Base-by-base conservation (phyloP, 1,139 yeast genomes). In the Groenewaldozyma auringiensis region DNA sequence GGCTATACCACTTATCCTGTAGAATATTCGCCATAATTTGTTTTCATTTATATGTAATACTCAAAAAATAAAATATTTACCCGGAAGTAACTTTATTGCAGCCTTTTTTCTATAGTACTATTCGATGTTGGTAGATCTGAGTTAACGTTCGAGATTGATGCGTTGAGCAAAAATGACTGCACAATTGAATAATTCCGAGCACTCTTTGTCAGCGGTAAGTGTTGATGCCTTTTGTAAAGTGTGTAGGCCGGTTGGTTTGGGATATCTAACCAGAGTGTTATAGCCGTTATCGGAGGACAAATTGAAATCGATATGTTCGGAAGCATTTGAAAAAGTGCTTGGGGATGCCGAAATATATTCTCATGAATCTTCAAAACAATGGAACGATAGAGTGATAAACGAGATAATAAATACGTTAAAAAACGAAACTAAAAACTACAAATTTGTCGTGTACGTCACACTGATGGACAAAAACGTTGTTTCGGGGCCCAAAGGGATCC, bases 1-100 rank as follows among this genome's bases (percentile, higher is more conserved):
- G 72, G 72, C 11, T 69, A 67, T 52, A 58, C 57, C n/a, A 67
- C 62, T 47, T 64, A 60, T 56, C 31, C 37, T 16, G 33, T 20
- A 21, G 18, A 25, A 25, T 25, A 25, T 25, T 25, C 29, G 9
- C 29, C 29, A n/a, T n/a, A n/a, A n/a, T n/a, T n/a, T n/a, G n/a
- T n/a, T n/a, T n/a, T n/a, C n/a, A n/a, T n/a, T n/a, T n/a, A n/a
- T n/a, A n/a, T n/a, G n/a, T n/a, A n/a, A n/a, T n/a, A n/a, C n/a
- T n/a, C n/a, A n/a, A n/a, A n/a, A n/a, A n/a, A n/a, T n/a, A n/a
- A n/a, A n/a, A n/a, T n/a, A n/a, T n/a, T n/a, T n/a, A n/a, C n/a
- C n/a, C n/a, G n/a, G n/a, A n/a, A n/a, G n/a, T n/a, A n/a, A n/a
- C n/a, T n/a, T n/a, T n/a, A n/a, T n/a, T n/a, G n/a, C n/a, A n/a